Evolutionary conservation across 805 yeast species (phyloP).

Genomic region (Kuraishia floccosa): DNA sequence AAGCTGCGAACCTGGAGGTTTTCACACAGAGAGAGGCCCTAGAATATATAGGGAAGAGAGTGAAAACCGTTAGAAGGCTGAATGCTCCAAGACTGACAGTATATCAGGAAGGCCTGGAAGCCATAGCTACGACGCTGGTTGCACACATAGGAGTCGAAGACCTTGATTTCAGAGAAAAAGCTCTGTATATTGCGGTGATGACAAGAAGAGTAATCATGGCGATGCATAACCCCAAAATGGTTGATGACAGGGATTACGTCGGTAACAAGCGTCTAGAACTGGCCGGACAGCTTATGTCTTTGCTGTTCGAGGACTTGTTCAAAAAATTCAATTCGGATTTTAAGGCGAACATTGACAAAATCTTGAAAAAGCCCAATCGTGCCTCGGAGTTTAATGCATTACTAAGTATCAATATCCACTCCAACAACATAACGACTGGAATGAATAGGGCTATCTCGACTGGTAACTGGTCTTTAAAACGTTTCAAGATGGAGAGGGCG

Average conservation of each 20-base stretch:
- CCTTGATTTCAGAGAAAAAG: conserved; percentile 86
- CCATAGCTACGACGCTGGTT: conserved; percentile 88
- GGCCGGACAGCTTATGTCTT: conserved; percentile 95
- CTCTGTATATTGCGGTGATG: conserved; percentile 91
- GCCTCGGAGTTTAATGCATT: conserved; percentile 94
- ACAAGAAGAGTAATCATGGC: conserved; percentile 94
- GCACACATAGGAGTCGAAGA: conserved; percentile 85
- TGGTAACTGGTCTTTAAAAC: conserved; percentile 96
- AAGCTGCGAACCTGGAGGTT: conserved; percentile 75
- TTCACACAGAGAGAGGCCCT: conserved; percentile 91
- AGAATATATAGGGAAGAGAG: conserved; percentile 82
- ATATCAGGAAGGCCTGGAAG: conserved; percentile 93
- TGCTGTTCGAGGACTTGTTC: conserved; percentile 92
- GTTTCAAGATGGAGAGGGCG: conserved; percentile 99
- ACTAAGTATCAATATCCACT: conserved; percentile 78
- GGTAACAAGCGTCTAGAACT: conserved; percentile 95
- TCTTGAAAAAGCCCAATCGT: conserved; percentile 85
- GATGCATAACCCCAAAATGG: conserved; percentile 85
- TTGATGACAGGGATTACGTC: conserved; percentile 97
- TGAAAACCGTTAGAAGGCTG: conserved; percentile 83
- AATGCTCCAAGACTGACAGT: conserved; percentile 70
- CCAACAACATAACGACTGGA: conserved; percentile 89
- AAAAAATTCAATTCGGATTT: conserved; percentile 93
- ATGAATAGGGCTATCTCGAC: conserved; percentile 94
- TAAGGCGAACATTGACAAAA: conserved; percentile 89